phyloP scores from a whole-genome alignment of 495 filamentous ascomycete genomes.

The Podospora comata region DNA sequence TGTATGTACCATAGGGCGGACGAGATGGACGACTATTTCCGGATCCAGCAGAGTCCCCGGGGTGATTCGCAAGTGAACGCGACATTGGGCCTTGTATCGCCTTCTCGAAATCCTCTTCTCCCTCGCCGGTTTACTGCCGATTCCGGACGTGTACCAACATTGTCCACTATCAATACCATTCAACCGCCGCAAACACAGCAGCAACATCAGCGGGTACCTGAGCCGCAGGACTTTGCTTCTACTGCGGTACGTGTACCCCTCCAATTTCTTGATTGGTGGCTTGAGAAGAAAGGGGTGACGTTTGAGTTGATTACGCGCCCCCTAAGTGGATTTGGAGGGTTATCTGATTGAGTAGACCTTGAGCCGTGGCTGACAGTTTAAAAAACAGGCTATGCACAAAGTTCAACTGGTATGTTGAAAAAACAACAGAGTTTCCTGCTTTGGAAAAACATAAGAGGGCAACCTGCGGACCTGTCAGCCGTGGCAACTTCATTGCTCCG shows the following conservation, averaged over 20 bases:
- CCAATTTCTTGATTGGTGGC: background rate
- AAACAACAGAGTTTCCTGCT: background rate
- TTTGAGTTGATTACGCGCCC: background rate
- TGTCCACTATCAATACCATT: slow-evolving; percentile 62
- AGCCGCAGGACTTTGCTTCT: slow-evolving; percentile 44
- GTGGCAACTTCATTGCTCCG: background rate
- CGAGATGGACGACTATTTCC: slow-evolving; percentile 67
- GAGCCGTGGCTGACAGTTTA: background rate
- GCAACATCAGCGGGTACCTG: slow-evolving; percentile 34
- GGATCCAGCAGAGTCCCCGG: slow-evolving; percentile 66
- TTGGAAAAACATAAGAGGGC: background rate
- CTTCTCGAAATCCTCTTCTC: slow-evolving; percentile 61
- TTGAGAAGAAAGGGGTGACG: background rate
- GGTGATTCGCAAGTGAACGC: slow-evolving; percentile 67
- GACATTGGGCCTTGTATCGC: slow-evolving; percentile 53
- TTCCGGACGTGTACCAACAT: slow-evolving; percentile 77
- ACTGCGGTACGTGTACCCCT: slow-evolving; percentile 37
- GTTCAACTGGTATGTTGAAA: slow-evolving; percentile 55
- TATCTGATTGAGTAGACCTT: background rate
- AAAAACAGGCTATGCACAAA: slow-evolving; percentile 51
- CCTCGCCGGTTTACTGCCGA: slow-evolving; percentile 94
- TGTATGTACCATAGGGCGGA: slow-evolving; percentile 52
- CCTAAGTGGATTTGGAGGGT: background rate
- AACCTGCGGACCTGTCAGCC: background rate
- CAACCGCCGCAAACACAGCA: background rate